Evolutionary conservation across 148 eudicot genomes (phyloP), one percentile per base, ranked within the genome.

Genomic region (Gaultheria prostrata): DNA sequence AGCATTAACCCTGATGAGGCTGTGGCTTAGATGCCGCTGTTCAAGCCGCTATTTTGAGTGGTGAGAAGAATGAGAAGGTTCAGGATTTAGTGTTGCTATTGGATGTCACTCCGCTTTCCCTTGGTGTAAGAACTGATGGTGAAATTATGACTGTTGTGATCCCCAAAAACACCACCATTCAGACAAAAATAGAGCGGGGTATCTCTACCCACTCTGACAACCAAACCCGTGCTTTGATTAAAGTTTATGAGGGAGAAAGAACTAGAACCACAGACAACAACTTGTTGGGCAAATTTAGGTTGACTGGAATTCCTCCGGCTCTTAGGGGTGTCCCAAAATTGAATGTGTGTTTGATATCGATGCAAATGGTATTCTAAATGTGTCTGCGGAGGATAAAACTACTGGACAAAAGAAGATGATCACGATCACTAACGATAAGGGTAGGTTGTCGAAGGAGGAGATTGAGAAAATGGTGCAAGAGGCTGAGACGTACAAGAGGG

Each of bases 401-500:
- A 83, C 75, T 0, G 85, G 85, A 50, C 80, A 76, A 32, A 83
- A 83, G 80, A 83, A 76, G 28, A 76, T 76, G 43, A 5, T 39
- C 43, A 39, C 43, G 6, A 39, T 39, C 43, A 5, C 43, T 39
- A 39, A 39, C 43, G 43, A 39, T 39, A 39, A 39, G 43, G 43
- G 43, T 39, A 39, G 43, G 43, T 39, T 39, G 43, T 39, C 0
- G 43, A 39, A 39, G 43, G 43, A 39, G 43, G 43, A 39, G 43
- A 39, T 39, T 5, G 43, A 39, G 43, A 83, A 83, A 46, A 63
- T 83, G 85, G 67, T 83, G 0, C 82, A 32, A n/a, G 85, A 83
- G 82, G 85, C 85, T 4, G 85, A 77, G 81, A 83, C 32, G 50
- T 83, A 83, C 81, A 83, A 77, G 77, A n/a, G 48, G 3, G 77